A percentile compares a stretch with the other conserved stretches of the same genome.
phyloP scores from a whole-genome alignment of 2,329 filamentous ascomycete genomes.

The Fusarium beomiforme region DNA sequence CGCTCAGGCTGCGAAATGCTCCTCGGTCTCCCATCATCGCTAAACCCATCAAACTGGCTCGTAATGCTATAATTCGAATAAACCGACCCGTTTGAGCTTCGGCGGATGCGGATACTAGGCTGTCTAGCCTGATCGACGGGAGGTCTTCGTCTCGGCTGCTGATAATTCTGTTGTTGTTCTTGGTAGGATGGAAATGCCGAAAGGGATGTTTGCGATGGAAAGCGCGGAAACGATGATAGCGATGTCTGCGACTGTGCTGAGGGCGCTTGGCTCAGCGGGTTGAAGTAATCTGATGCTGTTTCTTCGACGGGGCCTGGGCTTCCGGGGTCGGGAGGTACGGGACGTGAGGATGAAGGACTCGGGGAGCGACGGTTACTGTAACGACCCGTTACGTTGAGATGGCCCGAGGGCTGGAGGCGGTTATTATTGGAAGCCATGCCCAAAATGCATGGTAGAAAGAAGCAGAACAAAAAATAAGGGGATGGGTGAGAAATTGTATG shows the following conservation, averaged over 20 bases:
- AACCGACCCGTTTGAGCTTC: conserved; percentile 38
- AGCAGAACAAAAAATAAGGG: not conserved
- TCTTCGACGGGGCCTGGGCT: conserved; percentile 37
- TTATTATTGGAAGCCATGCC: conserved; percentile 39
- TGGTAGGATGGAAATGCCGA: conserved; percentile 23
- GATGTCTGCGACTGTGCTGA: conserved; percentile 40
- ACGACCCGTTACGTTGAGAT: conserved; percentile 12
- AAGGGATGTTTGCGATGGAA: conserved; percentile 25
- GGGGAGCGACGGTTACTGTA: conserved; percentile 13
- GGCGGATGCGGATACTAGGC: conserved; percentile 42
- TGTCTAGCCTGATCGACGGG: conserved; percentile 30
- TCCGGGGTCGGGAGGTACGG: conserved; percentile 15
- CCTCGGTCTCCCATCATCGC: conserved; percentile 42
- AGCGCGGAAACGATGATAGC: conserved; percentile 15
- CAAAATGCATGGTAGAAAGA: conserved; percentile 17
- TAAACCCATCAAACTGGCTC: conserved; percentile 10
- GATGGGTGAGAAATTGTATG: not conserved
- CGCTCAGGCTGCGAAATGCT: conserved; percentile 51
- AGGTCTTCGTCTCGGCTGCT: conserved; percentile 22
- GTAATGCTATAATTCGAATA: conserved; percentile 22
- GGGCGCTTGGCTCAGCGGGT: conserved; percentile 32
- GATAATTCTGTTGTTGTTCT: not conserved
- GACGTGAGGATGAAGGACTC: conserved; percentile 30
- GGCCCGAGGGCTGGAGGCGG: conserved; percentile 31
- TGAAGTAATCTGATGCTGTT: conserved; percentile 39